These are phyloP conservation scores for Candida ulmi DNA, from an alignment of 805 yeast species.

Conservation along the genomic window DNA sequence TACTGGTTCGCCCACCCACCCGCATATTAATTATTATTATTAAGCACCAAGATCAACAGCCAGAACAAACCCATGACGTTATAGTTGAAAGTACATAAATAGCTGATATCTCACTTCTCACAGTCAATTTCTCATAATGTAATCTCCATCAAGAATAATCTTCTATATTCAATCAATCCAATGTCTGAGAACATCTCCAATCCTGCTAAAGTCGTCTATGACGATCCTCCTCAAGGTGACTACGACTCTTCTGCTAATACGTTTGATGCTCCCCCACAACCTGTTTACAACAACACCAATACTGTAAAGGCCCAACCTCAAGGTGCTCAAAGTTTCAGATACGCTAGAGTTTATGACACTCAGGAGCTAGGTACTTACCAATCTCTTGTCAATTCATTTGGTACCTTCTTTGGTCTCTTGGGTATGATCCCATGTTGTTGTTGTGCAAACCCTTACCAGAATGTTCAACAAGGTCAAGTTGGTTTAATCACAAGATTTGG, in stretches of 20 bases:
- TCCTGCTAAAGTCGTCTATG: neutral
- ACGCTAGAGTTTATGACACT: constrained; percentile 35
- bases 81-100: too few relatives aligned
- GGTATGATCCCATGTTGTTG: constrained; percentile 38
- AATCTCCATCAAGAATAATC: too few relatives aligned
- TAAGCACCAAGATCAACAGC: too few relatives aligned
- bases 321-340: constrained; percentile 15
- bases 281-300: neutral
- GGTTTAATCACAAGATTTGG: constrained; percentile 67
- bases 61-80: too few relatives aligned
- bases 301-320: constrained; percentile 3
- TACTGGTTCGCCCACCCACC: too few relatives aligned
- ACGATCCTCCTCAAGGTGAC: neutral
- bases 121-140: too few relatives aligned
- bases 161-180: too few relatives aligned
- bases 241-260: constrained; percentile 1
- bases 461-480: constrained; percentile 61
- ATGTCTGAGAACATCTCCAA: too few relatives aligned
- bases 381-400: constrained; percentile 32
- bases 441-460: constrained; percentile 51
- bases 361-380: constrained; percentile 39
- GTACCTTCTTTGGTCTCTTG: constrained; percentile 40
- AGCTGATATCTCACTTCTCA: too few relatives aligned
- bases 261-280: neutral
- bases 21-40: too few relatives aligned